Percentiles rank a stretch among this genome's conserved stretches.
phyloP scores from a whole-genome alignment of 495 filamentous ascomycete species.

The Penicillium maclennaniae region DNA sequence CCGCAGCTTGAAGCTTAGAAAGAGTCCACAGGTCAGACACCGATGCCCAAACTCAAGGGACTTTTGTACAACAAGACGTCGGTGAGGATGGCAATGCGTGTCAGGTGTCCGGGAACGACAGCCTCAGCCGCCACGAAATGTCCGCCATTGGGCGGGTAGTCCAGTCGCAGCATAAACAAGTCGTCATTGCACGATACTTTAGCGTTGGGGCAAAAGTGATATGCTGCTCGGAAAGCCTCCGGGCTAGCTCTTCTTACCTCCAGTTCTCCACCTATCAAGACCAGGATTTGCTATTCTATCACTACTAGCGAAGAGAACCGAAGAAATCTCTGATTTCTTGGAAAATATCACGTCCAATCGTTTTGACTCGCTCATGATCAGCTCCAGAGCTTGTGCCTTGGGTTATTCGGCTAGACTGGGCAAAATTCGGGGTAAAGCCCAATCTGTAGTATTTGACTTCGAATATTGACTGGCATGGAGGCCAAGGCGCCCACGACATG shows the following conservation, averaged over 20 bases:
- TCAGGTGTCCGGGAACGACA: slow-evolving; percentile 10
- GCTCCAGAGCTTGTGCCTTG: slow-evolving; percentile 1
- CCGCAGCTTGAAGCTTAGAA: slow-evolving; percentile 12
- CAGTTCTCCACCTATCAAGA: slow-evolving; percentile 7
- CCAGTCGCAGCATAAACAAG: too few species aligned
- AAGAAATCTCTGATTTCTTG: too few species aligned
- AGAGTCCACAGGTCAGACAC: slow-evolving; percentile 6
- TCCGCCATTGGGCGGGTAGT: neutral
- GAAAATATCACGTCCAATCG: neutral
- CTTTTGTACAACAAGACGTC: slow-evolving; percentile 6
- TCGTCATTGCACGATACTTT: too few species aligned
- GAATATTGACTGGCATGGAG: slow-evolving; percentile 11
- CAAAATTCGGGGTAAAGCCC: slow-evolving; percentile 1
- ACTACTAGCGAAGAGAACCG: neutral
- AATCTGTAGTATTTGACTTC: slow-evolving; percentile 15
- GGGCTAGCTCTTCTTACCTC: neutral
- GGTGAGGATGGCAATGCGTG: slow-evolving; percentile 12
- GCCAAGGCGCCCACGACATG: slow-evolving; percentile 7
- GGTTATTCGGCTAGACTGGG: neutral
- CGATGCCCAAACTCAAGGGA: slow-evolving; percentile 8
- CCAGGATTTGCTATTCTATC: slow-evolving; percentile 14
- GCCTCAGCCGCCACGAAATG: slow-evolving; percentile 7
- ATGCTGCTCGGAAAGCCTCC: slow-evolving; percentile 1
- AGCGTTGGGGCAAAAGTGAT: too few species aligned
- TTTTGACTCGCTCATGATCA: slow-evolving; percentile 2